Evolutionary conservation across 1,284 basidiomycete species (phyloP), one percentile per base, ranked within the genome.

Genomic region (Grifola frondosa): DNA sequence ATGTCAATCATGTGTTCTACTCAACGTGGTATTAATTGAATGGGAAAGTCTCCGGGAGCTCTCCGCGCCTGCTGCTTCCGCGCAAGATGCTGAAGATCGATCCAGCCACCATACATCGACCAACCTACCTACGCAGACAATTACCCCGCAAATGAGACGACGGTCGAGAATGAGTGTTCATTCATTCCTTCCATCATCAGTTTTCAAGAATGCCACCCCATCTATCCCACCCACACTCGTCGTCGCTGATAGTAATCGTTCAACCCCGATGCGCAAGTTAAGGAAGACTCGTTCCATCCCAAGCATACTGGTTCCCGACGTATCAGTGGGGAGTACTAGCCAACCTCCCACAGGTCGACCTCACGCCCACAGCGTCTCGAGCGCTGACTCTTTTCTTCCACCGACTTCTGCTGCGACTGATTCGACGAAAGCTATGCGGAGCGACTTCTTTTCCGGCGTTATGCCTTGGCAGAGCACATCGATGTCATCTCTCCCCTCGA

Each of bases 361-460:
- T 3, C 86, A 88, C 57, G 88, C 86, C 6, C 81, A 88, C 49
- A 88, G 84, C 58, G 85, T 89, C 15, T 88, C 86, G 1, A 79
- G 79, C 6, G 80, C 76, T 13, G 85, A 89, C 49, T 69, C 80
- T 37, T 73, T 77, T 23, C 74, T 73, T 16, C 64, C 46, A 10
- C 49, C 58, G 13, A 17, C 43, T 11, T 40, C 54, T 6, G 37
- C 37, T 12, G 16, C 44, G 5, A 37, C 45, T 19, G 31, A 34
- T 5, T 3, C 32, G 10, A 22, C 24, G 4, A 42, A 44, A 16
- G n/a, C 44, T 4, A 45, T 51, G n/a, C 45, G 54, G 2, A 69
- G 70, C 10, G 87, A 89, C 56, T 67, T 79, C 13, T 88, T 89
- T 59, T 74, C 72, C 24, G 77, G 81, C 36, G 66, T 80, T 24